phyloP scores from a whole-genome alignment of 2,329 filamentous ascomycete species.

The Phoma sp. region DNA sequence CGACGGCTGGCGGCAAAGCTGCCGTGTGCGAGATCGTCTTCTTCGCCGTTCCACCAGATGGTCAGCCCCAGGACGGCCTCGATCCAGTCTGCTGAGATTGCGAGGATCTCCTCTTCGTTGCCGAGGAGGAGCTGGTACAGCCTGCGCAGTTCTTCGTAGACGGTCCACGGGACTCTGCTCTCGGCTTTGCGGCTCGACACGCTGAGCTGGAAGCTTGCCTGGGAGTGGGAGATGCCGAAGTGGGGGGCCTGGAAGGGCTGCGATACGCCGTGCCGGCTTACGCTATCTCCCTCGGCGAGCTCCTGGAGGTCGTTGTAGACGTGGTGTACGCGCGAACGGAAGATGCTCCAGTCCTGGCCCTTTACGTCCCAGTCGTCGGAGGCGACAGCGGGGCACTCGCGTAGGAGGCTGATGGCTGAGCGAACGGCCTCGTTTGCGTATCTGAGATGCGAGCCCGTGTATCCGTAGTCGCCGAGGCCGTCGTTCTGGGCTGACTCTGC shows the following conservation, averaged over 20 bases:
- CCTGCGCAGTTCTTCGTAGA: constrained; percentile 83
- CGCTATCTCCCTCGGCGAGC: constrained; percentile 77
- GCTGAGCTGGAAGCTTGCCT: constrained; percentile 66
- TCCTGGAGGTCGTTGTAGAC: constrained; percentile 74
- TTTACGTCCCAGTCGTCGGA: constrained; percentile 81
- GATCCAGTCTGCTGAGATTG: constrained; percentile 85
- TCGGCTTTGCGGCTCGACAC: constrained; percentile 76
- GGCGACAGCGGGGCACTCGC: constrained; percentile 72
- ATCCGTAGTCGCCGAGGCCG: constrained; percentile 68
- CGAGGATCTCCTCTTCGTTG: constrained; percentile 74
- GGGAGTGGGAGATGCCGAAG: constrained; percentile 51
- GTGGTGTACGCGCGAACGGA: constrained; percentile 75
- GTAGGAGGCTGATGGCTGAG: constrained; percentile 71
- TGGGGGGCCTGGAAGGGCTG: constrained; percentile 53
- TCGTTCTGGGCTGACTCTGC: constrained; percentile 71
- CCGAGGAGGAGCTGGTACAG: constrained; percentile 84
- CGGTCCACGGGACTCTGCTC: constrained; percentile 85
- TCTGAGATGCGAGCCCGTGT: constrained; percentile 75
- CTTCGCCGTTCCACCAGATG: constrained; percentile 89
- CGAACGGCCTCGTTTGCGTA: constrained; percentile 77
- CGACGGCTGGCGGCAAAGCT: constrained; percentile 55
- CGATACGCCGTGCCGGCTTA: constrained; percentile 52
- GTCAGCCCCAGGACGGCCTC: constrained; percentile 84
- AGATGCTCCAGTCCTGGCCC: constrained; percentile 81
- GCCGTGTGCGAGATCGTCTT: constrained; percentile 53